Evolutionary conservation across 2,329 filamentous ascomycete genomes (phyloP), one percentile per base, ranked within the genome.

Genomic region (Botrytis paeoniae): DNA sequence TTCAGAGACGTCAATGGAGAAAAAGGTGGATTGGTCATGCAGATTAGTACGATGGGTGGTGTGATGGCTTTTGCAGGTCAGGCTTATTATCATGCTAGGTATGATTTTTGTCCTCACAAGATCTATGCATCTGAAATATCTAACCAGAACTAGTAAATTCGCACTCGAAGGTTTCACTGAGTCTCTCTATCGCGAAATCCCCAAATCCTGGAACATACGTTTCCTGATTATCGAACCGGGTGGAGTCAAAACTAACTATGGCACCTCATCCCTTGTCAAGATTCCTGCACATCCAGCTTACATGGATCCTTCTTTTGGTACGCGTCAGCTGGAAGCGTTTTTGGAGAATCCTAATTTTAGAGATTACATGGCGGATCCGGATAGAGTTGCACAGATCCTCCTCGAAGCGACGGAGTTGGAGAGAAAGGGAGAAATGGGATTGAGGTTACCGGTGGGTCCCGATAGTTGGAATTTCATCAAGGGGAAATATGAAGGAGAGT

Each of bases 211-310:
- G 1, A 83, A 83, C 0, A 83, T 85, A 75, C 82, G 80, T 43
- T 77, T 84, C 0, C 80, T 79, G 0, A 81, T 83, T 0, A 71
- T 83, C 4, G 82, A 84, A 72, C 83, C 83, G 0, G 82, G 82
- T n/a, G 82, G 80, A 12, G 82, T 84, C 41, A 80, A 78, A 68
- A 84, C 83, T 0, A 81, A 83, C 32, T 84, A 75, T 64, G 59
- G 63, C 5, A 60, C 35, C 3, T 22, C 65, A 14, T 37, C 60
- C 18, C 29, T 39, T n/a, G 29, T 72, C 51, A 20, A 45, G 59
- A 29, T 32, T 14, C 66, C 66, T 4, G 65, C 63, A 20, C 76
- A 77, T 66, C 75, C 74, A 25, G 77, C 75, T 4, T 78, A 78
- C n/a, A 29, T 57, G 20, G 75, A 76, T 4, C 68, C 75, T 3